phyloP scores from a whole-genome alignment of 78 protist species.

The Dictyostelium purpureum region DNA sequence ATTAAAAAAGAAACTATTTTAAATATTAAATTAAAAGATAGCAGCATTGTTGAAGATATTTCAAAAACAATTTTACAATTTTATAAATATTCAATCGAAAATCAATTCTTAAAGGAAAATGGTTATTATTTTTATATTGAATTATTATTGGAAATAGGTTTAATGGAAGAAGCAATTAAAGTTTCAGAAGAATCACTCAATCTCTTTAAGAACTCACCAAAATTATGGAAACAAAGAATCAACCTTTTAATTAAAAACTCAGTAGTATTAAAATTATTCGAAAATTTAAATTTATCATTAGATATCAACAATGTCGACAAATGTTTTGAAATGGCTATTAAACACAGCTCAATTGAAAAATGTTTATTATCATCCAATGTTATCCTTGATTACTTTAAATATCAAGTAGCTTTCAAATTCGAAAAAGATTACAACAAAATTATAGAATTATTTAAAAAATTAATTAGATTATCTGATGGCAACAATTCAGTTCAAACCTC shows the following conservation, averaged over 20 bases:
- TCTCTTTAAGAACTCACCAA: neutral
- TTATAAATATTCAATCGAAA: conserved; percentile 5
- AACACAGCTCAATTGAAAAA: neutral
- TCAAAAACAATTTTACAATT: neutral
- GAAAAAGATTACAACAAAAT: conserved; percentile 12
- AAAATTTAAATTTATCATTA: neutral
- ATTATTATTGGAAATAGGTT: neutral
- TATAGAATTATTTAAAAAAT: conserved; percentile 14
- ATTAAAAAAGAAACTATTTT: neutral
- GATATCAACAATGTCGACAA: neutral
- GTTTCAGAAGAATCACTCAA: conserved; percentile 1
- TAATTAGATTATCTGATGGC: conserved; percentile 21
- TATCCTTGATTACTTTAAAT: conserved; percentile 18
- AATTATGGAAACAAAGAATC: conserved; percentile 57
- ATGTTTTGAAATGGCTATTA: conserved; percentile 39
- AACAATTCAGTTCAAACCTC: neutral
- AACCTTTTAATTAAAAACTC: conserved; percentile 10
- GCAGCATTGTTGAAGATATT: neutral
- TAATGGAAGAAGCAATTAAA: conserved; percentile 27
- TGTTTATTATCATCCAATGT: neutral
- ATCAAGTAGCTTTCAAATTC: neutral
- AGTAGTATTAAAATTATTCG: neutral
- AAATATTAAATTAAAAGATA: conserved; percentile 20
- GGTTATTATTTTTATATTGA: conserved; percentile 33
- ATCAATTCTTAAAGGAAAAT: conserved; percentile 4